phyloP scores from a whole-genome alignment of 805 yeast genomes.

The Candida pseudofarinosa region DNA sequence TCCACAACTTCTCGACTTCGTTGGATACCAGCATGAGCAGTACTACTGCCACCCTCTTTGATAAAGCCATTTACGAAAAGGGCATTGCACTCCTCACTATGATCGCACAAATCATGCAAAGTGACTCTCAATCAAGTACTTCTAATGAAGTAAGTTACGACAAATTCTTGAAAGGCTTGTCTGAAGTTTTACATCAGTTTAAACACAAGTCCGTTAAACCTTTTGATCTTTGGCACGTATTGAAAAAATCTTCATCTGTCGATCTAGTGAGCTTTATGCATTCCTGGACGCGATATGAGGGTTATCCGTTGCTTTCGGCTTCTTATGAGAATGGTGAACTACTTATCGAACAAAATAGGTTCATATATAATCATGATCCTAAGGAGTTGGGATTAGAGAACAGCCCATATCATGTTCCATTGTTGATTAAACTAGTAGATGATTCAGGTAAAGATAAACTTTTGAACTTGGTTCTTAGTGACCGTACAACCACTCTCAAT shows the following conservation, averaged over 20 bases:
- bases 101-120: conserved; percentile 43
- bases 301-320: conserved; percentile 49
- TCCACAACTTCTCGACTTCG: conserved; percentile 24
- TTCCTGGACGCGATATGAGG: conserved; percentile 60
- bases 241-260: conserved; percentile 28
- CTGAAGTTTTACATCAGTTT: conserved; percentile 32
- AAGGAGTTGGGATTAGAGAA: conserved; percentile 43
- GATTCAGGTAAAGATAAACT: conserved; percentile 26
- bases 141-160: conserved; percentile 16
- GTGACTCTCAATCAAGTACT: conserved; percentile 12
- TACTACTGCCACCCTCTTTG: conserved; percentile 43
- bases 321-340: conserved; percentile 7
- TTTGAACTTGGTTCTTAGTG: conserved; percentile 40
- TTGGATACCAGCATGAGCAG: conserved; percentile 8
- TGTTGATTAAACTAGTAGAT: conserved; percentile 35
- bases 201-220: conserved; percentile 43
- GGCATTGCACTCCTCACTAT: conserved; percentile 55
- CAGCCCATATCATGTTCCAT: conserved; percentile 59
- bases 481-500: conserved; percentile 32
- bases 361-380: conserved; percentile 16
- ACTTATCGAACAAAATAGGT: conserved; percentile 36
- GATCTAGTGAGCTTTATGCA: conserved; percentile 51
- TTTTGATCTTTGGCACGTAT: conserved; percentile 48
- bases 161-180: conserved; percentile 28
- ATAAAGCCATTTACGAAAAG: conserved; percentile 51